phyloP scores from a whole-genome alignment of 169 alveolate species.

The Eimeria nieschulzi region DNA sequence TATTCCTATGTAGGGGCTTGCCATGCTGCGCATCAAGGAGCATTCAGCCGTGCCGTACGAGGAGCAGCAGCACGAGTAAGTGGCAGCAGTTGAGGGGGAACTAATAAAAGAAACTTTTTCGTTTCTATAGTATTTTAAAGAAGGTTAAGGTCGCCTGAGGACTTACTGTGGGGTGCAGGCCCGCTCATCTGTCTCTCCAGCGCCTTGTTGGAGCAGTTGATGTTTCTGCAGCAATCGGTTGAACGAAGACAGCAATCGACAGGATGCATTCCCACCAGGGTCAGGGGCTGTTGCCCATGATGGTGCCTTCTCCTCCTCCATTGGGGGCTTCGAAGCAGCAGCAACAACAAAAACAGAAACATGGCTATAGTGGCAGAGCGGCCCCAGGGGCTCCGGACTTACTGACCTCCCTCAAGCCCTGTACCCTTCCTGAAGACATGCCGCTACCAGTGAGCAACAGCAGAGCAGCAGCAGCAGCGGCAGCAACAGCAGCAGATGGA shows the following conservation, averaged over 20 bases:
- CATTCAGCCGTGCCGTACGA: too few relatives aligned
- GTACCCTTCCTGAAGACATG: slow-evolving; percentile 54
- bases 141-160: too few relatives aligned
- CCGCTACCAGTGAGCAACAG: slow-evolving; percentile 61
- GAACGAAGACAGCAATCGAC: not conserved
- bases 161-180: too few relatives aligned
- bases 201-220: too few relatives aligned
- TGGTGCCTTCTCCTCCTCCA: not conserved
- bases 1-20: too few relatives aligned
- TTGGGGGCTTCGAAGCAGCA: slow-evolving; percentile 17
- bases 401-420: slow-evolving; percentile 44
- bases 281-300: slow-evolving; percentile 8
- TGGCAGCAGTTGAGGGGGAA: too few relatives aligned
- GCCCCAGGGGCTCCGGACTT: slow-evolving; percentile 35
- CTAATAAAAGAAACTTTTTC: too few relatives aligned
- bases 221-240: too few relatives aligned
- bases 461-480: slow-evolving; percentile 58
- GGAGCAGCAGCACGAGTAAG: too few relatives aligned
- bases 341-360: slow-evolving; percentile 2
- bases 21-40: too few relatives aligned
- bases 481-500: slow-evolving; percentile 26
- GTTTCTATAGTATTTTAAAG: too few relatives aligned
- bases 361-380: not conserved
- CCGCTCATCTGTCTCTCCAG: too few relatives aligned
- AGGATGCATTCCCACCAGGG: slow-evolving; percentile 24